These are phyloP conservation scores for Friedmanniomyces simplex DNA, from an alignment of 495 filamentous ascomycete species.

Conservation along the genomic window DNA sequence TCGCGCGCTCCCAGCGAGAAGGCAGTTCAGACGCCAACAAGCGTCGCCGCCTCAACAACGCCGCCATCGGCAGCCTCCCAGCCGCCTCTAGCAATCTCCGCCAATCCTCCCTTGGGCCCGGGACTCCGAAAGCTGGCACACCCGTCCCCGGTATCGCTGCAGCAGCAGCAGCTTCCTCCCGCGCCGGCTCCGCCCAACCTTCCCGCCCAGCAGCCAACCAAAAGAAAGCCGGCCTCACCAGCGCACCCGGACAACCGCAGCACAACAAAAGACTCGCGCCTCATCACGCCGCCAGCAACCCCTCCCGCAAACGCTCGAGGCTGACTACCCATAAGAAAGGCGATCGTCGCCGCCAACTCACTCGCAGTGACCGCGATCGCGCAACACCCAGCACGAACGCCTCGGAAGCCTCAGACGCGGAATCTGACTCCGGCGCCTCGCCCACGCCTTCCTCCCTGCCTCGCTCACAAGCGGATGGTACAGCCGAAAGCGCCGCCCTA, in stretches of 20 bases:
- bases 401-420: slow-evolving; percentile 13
- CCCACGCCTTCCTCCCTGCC: slow-evolving; percentile 14
- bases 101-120: slow-evolving; percentile 72
- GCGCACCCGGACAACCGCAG: not conserved
- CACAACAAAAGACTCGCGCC: slow-evolving; percentile 30
- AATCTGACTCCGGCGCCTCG: slow-evolving; percentile 8
- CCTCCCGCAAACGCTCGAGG: slow-evolving; percentile 31
- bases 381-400: slow-evolving; percentile 16
- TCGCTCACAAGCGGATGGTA: slow-evolving; percentile 14
- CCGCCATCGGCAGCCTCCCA: slow-evolving; percentile 54
- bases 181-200: slow-evolving; percentile 60
- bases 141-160: slow-evolving; percentile 50
- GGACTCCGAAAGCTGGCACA: slow-evolving; percentile 72
- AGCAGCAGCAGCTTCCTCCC: slow-evolving; percentile 51
- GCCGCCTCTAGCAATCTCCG: slow-evolving; percentile 62
- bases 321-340: slow-evolving; percentile 2
- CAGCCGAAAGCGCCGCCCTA: slow-evolving; percentile 8
- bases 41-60: slow-evolving; percentile 54
- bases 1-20: slow-evolving; percentile 50
- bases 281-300: slow-evolving; percentile 45
- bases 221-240: slow-evolving; percentile 41
- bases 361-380: slow-evolving; percentile 6
- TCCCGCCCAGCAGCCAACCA: slow-evolving; percentile 42
- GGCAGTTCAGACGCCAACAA: slow-evolving; percentile 65
- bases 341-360: slow-evolving; percentile 17